These are phyloP conservation scores for Agaricales sp. DNA, from an alignment of 1,284 basidiomycete species.

Conservation along the genomic window DNA sequence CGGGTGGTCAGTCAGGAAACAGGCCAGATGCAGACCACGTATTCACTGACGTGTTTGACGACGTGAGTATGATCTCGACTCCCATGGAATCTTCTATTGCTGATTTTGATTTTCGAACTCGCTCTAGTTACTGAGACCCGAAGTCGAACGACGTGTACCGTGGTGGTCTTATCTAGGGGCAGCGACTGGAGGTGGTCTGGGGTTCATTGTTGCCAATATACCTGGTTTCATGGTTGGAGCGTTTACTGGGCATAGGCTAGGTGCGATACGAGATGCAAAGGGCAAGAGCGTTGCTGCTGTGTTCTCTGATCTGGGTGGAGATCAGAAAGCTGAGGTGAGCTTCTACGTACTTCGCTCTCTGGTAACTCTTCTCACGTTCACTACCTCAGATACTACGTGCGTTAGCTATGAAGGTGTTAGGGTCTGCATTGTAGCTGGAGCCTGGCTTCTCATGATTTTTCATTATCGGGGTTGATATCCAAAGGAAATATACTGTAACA, in stretches of 20 bases:
- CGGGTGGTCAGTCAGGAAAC: conserved; percentile 21
- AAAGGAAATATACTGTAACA: no score
- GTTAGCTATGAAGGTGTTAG: conserved; percentile 84
- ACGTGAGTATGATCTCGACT: conserved; percentile 39
- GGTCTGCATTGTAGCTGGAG: conserved; percentile 39
- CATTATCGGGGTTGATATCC: no score
- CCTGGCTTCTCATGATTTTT: no score
- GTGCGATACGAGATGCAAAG: conserved; percentile 86
- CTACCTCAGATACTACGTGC: conserved; percentile 68
- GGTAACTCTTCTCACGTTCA: conserved; percentile 13
- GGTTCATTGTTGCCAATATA: conserved; percentile 55
- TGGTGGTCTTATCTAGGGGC: conserved; percentile 78
- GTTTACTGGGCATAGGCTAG: conserved; percentile 77
- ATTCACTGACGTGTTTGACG: conserved; percentile 87
- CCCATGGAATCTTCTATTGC: background rate
- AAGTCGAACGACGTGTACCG: conserved; percentile 57
- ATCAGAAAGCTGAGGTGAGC: conserved; percentile 81
- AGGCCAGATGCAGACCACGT: conserved; percentile 73
- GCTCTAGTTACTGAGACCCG: conserved; percentile 70
- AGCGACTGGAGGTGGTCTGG: conserved; percentile 34
- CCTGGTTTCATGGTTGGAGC: conserved; percentile 76
- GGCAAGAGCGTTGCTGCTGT: conserved; percentile 87
- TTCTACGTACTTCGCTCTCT: conserved; percentile 2
- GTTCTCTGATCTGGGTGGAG: conserved; percentile 70
- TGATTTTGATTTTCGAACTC: conserved; percentile 4